Evolutionary conservation across 2,329 filamentous ascomycete genomes (phyloP), one percentile per base, ranked within the genome.

Genomic region (Cucurbitaria berberidis): DNA sequence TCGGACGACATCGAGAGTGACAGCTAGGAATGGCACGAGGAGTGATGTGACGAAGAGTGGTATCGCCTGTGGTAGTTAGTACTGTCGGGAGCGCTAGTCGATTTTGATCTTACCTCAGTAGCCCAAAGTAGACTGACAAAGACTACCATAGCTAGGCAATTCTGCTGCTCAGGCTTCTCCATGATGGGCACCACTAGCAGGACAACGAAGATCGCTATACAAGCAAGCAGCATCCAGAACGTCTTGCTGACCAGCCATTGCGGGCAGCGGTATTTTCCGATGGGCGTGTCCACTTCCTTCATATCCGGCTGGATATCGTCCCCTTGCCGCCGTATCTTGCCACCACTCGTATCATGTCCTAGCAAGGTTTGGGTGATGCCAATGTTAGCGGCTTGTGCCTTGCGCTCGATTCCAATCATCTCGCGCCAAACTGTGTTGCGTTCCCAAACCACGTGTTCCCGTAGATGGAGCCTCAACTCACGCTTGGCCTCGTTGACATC

Each of bases 381-480:
- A 60, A 99, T 83, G 64, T 93, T 95, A 8, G 93, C 93, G 8
- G 95, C 96, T 76, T 98, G 93, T 1, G 91, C 91, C 71, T 96
- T 93, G 19, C 95, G 85, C 78, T 99, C 96, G 64, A 99, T 93
- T 47, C 93, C 95, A 72, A 99, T 99, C 86, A 99, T 95, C 67
- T 99, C 95, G 77, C 96, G 84, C 95, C 95, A 99, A 16, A 99
- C 95, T 0, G 95, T 99, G 72, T 99, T 99, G 51, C 95, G 86
- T 75, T 99, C 96, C 96, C 95, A 99, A 0, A 98, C 93, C 18
- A 99, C 93, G 74, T 99, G 95, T 76, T 99, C 96, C 51, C 95
- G 84, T 22, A 99, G 83, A 70, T 99, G 93, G 26, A 96, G 85
- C 48, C 95, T 86, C 51, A 99, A 81, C 70, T 98, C 95, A 63